Percentiles rank a stretch among this genome's conserved stretches.
Evolutionary conservation across 108 stramenopile species (phyloP).

Genomic region (Aurantiochytrium sp.): DNA sequence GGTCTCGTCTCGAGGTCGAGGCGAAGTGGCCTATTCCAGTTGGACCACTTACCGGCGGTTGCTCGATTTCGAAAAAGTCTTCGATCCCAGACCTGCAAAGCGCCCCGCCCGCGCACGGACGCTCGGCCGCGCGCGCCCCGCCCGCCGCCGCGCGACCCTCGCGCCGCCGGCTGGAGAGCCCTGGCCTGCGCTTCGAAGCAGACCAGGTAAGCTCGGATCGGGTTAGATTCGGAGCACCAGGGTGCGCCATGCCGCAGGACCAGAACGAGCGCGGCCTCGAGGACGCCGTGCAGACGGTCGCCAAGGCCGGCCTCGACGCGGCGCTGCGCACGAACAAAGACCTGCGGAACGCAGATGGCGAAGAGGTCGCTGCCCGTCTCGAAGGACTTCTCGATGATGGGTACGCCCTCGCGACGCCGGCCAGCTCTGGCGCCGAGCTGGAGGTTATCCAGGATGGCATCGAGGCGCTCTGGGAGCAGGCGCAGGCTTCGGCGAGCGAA

Average conservation of each 20-base stretch:
- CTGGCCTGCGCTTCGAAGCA: too few species aligned
- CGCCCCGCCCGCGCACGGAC: too few species aligned
- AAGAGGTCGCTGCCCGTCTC: neutral
- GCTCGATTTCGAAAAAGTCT: neutral
- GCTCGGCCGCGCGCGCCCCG: neutral
- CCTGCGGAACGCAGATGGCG: neutral
- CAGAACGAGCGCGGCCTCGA: neutral
- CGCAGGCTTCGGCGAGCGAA: neutral
- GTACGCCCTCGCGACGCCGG: neutral
- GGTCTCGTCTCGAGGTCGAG: too few species aligned
- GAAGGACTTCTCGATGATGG: neutral
- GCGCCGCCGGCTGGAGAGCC: neutral
- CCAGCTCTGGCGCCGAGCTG: neutral
- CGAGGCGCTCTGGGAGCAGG: neutral
- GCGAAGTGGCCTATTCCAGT: neutral
- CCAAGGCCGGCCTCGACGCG: neutral
- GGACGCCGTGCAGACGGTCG: neutral
- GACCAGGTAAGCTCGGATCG: too few species aligned
- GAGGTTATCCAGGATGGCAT: neutral
- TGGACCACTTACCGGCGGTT: neutral
- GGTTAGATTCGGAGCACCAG: too few species aligned
- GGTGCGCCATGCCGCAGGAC: too few species aligned
- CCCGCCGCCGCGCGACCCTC: neutral
- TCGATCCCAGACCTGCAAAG: too few species aligned
- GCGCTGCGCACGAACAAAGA: neutral